Evolutionary conservation across 192 early-diverging fungal genomes (phyloP).

Genomic region (Backusella parvicylindrica): DNA sequence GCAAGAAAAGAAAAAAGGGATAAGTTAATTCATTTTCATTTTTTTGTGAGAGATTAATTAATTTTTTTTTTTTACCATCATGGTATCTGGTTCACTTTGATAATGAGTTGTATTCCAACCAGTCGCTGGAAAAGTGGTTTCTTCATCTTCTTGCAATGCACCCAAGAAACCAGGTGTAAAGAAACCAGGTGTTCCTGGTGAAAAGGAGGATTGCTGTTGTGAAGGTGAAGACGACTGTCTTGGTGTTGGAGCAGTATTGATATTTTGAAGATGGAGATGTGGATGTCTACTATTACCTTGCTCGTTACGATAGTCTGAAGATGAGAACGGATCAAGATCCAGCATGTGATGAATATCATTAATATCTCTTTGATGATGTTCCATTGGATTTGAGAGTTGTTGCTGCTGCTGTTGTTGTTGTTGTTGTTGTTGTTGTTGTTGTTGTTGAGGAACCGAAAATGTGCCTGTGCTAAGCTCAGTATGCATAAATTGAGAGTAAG

Average conservation of each 20-base stretch:
- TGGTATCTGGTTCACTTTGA: background rate
- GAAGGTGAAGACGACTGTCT: conserved; percentile 2
- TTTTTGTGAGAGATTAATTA: too few relatives aligned
- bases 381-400: background rate
- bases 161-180: conserved; percentile 69
- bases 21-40: background rate
- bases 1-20: background rate
- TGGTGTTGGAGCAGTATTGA: background rate
- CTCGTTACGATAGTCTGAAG: background rate
- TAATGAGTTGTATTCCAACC: background rate
- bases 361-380: conserved; percentile 2
- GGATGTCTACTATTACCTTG: background rate
- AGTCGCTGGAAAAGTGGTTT: background rate
- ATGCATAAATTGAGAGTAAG: background rate
- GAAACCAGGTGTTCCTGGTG: conserved; percentile 63
- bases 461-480: background rate
- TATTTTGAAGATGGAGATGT: background rate
- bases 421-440: too few relatives aligned
- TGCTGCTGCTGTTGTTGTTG: background rate
- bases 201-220: background rate
- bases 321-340: conserved; percentile 2
- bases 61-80: background rate
- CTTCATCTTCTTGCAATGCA: conserved; percentile 47
- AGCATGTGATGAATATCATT: background rate
- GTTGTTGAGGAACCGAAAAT: background rate